Percentiles rank a stretch among this genome's conserved stretches.
Evolutionary conservation across 768 basidiomycete genomes (phyloP).

Genomic region (Porphyrellus cyaneotinctus): DNA sequence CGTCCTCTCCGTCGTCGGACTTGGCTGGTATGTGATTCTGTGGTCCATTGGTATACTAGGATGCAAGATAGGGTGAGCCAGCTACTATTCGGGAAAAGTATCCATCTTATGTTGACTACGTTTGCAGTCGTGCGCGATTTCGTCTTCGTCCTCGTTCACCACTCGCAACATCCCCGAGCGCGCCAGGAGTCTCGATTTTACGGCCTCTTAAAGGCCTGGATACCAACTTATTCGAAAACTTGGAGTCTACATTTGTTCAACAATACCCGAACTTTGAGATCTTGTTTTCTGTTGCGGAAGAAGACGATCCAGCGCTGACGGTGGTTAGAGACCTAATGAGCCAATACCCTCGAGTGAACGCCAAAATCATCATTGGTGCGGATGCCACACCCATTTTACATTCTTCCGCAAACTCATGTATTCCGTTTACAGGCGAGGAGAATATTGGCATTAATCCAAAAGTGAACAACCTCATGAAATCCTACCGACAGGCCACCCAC

Average conservation of each 20-base stretch:
- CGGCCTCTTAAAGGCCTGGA: conserved; percentile 95
- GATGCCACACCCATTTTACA: conserved; percentile 1
- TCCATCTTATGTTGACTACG: not conserved
- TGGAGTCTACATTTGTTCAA: conserved; percentile 89
- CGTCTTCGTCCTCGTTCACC: conserved; percentile 62
- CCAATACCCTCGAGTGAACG: conserved; percentile 74
- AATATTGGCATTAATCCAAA: conserved; percentile 92
- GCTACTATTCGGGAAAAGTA: not conserved
- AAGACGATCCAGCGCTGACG: conserved; percentile 80
- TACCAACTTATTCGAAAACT: conserved; percentile 91
- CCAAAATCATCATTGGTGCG: conserved; percentile 74
- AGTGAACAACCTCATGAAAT: conserved; percentile 90
- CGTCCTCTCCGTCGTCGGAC: conserved; percentile 37
- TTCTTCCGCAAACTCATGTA: not conserved
- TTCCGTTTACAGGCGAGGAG: conserved; percentile 58
- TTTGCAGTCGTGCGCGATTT: conserved; percentile 69
- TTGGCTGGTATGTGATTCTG: conserved; percentile 57
- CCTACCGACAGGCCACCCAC: conserved; percentile 75
- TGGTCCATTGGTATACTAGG: conserved; percentile 70
- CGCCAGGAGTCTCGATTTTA: conserved; percentile 90
- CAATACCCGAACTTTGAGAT: conserved; percentile 92
- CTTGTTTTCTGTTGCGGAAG: conserved; percentile 86
- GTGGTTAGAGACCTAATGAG: conserved; percentile 74
- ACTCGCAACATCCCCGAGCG: conserved; percentile 45
- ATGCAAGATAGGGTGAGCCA: conserved; percentile 62